Base-by-base conservation (phyloP, 2,329 filamentous ascomycete species). In the Colletotrichum kahawae region DNA sequence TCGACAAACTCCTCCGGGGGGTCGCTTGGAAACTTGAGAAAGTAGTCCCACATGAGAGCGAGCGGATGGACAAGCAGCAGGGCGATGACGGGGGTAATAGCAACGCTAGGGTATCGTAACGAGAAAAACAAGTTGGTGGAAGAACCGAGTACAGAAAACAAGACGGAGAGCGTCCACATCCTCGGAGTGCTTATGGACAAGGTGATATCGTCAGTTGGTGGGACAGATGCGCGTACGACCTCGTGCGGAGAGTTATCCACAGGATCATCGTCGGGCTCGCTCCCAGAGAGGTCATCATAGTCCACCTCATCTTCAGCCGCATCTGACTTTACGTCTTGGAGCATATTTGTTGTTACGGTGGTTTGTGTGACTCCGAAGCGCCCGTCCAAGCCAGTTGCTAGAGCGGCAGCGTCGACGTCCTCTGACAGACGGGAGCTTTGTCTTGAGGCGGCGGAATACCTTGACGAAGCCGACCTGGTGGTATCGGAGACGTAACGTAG, bases 101-200 rank as follows among this genome's bases (percentile, higher is more conserved):
- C 94, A 82, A 97, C 95, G 83, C 95, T 97, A 33, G 95, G 95
- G 88, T 97, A 97, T 90, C 95, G 91, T 82, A 97, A 87, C 43
- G 95, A 96, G 87, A 97, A 98, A 86, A 97, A 97, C 54, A 97
- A 86, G 83, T 97, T 97, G 43, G 94, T 95, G 3, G 94, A 94
- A 62, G 95, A 96, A 76, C 95, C 95, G 51, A 95, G 90, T 48
- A 97, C 88, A 10, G 95, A 93, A 83, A 97, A 97, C 12, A 97
- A 81, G 43, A 95, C 89, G n/a, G 94, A 95, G 21, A 97, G 84
- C 36, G 88, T 88, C 95, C 95, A 97, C 95, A 97, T 97, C 69
- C 95, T 94, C 48, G 95, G 95, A 7, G 95, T 96, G 83, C 95
- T 95, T 81, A 97, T 95, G 10, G 94, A 96, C n/a, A 96, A 85